These are phyloP conservation scores for Suillus subalutaceus DNA, from an alignment of 768 basidiomycete genomes.

Conservation along the genomic window DNA sequence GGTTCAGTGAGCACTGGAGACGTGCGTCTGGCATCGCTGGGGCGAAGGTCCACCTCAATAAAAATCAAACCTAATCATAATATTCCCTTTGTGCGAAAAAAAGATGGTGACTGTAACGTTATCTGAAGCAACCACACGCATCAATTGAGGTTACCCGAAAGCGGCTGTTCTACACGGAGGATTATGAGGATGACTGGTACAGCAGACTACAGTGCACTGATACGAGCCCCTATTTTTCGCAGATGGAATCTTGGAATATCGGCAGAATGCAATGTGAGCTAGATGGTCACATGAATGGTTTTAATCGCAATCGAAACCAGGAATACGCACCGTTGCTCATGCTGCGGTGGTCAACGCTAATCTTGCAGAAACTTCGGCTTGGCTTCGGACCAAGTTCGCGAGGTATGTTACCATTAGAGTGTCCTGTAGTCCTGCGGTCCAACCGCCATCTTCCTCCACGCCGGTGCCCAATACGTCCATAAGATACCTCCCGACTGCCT, in stretches of 20 bases:
- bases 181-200: background rate
- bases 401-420: conserved; percentile 95
- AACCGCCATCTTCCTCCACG: conserved; percentile 72
- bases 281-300: background rate
- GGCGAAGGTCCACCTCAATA: background rate
- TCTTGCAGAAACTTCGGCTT: conserved; percentile 89
- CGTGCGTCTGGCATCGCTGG: background rate
- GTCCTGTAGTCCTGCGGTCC: conserved; percentile 84
- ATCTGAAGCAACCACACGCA: background rate
- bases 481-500: conserved; percentile 86
- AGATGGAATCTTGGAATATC: background rate
- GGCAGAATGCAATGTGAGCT: background rate
- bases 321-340: conserved; percentile 31
- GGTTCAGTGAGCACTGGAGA: background rate
- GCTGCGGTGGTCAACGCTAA: conserved; percentile 67
- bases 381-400: conserved; percentile 89
- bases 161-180: background rate
- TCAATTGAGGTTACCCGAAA: background rate
- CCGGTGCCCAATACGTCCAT: conserved; percentile 83
- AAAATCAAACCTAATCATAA: background rate
- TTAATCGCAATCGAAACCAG: conserved; percentile 11
- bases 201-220: conserved; percentile 3
- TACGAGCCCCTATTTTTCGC: conserved; percentile 1
- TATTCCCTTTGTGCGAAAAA: background rate
- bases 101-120: background rate